Conservation (phyloP, 345 rosid genomes). For the Euphorbia pulcherrima region DNA sequence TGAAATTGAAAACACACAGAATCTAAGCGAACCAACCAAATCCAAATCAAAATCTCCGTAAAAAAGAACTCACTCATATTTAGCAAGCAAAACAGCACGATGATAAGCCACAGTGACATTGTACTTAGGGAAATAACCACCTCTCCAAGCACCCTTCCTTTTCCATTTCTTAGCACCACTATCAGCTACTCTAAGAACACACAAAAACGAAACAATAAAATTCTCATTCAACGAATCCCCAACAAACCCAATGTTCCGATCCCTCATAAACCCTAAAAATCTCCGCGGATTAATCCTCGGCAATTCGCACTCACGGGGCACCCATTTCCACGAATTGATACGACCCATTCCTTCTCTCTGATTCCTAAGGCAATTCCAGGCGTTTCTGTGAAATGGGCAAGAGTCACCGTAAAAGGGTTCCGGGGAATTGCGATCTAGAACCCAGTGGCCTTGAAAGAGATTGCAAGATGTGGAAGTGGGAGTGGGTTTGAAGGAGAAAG, state of each 20-base stretch:
- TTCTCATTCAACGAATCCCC: constrained; percentile 95
- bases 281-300: constrained; percentile 48
- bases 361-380: constrained; percentile 85
- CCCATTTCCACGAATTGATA: constrained; percentile 90
- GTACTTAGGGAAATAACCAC: constrained; percentile 75
- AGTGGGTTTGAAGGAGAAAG: constrained; percentile 26
- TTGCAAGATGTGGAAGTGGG: constrained; percentile 47
- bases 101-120: constrained; percentile 92
- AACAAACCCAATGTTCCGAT: constrained; percentile 70
- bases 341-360: constrained; percentile 55
- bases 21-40: background rate
- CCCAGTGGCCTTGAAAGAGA: constrained; percentile 74
- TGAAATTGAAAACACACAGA: background rate
- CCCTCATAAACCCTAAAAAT: constrained; percentile 63
- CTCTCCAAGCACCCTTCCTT: constrained; percentile 94
- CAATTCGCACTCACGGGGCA: constrained; percentile 58
- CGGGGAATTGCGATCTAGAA: constrained; percentile 31
- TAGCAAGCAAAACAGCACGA: constrained; percentile 80
- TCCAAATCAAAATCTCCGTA: background rate
- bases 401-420: constrained; percentile 61
- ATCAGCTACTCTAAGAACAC: constrained; percentile 75
- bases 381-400: constrained; percentile 88
- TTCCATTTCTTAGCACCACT: constrained; percentile 72
- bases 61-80: constrained; percentile 47
- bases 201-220: constrained; percentile 69